Conservation (phyloP, 345 rosid species). For the Erucastrum elatum region DNA sequence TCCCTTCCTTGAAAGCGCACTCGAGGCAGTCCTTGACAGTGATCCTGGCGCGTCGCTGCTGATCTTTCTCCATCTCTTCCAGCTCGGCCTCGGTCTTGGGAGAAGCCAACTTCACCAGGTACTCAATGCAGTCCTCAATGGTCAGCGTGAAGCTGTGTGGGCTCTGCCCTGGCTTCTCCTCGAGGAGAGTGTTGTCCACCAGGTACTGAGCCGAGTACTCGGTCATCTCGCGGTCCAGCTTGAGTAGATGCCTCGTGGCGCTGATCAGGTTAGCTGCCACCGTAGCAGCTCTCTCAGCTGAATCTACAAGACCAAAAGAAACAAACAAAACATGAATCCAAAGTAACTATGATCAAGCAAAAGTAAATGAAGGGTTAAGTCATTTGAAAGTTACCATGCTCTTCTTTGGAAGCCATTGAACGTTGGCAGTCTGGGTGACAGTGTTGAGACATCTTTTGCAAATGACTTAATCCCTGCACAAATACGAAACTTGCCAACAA, state of each 20-base stretch:
- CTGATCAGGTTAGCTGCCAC: neutral
- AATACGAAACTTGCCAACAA: neutral
- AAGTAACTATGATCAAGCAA: neutral
- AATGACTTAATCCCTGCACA: neutral
- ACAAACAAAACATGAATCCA: too few species aligned
- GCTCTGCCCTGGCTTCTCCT: neutral
- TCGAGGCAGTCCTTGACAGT: conserved; percentile 20
- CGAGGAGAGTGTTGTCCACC: conserved; percentile 1
- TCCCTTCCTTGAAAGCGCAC: conserved; percentile 3
- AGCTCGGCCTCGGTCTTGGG: neutral
- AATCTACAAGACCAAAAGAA: neutral
- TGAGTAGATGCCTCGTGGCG: neutral
- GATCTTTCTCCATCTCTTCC: neutral
- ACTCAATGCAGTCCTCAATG: neutral
- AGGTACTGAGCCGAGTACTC: conserved; percentile 24
- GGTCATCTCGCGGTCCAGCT: neutral
- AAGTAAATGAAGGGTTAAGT: neutral
- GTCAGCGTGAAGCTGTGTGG: neutral
- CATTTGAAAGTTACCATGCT: neutral
- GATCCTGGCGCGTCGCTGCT: neutral
- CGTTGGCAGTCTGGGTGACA: neutral
- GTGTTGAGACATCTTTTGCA: neutral
- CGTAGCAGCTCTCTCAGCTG: neutral
- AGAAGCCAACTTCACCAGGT: neutral
- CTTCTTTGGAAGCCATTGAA: neutral